Evolutionary conservation across 2,329 filamentous ascomycete species (phyloP), one percentile per base, ranked within the genome.

Genomic region (Fusarium circinatum): DNA sequence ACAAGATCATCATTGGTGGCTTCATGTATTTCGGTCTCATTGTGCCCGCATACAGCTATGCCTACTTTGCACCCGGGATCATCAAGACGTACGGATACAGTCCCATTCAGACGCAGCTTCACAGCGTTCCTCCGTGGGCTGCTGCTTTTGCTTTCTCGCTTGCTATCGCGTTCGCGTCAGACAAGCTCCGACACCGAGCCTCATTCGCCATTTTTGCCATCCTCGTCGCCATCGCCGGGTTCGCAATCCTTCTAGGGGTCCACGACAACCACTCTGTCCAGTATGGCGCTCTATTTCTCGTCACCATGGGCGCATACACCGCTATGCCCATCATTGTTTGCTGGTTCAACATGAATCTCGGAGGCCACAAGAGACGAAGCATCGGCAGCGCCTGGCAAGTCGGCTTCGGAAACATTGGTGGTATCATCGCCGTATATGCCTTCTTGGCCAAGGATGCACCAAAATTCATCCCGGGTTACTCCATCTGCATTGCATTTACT

Each of bases 271-370:
- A 84, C 1, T 71, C 87, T 18, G 83, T 94, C 12, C 89, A 96
- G 80, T 98, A 98, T 78, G 92, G 86, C 0, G 93, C 92, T 0
- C 87, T 98, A 0, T 97, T 97, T 85, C 85, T 98, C 38, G 90
- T 97, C 56, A 92, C 93, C 5, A 91, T 91, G 84, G 94, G 94
- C 56, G 88, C 89, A 0, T 98, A 97, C 83, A 91, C 90, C 2
- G 94, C 95, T n/a, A 95, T 98, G 92, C 95, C 96, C 0, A 91
- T 98, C 36, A 90, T 95, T 48, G 89, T 95, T 13, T 95, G 92
- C 80, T 95, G 93, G 93, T 95, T 92, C 81, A 92, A 92, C 76
- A 94, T 94, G 89, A 95, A 95, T 76, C 84, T 94, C 3, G 90
- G 90, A 5, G 93, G 92, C 0, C 93, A 95, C 79, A 91, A 91